phyloP scores from a whole-genome alignment of 192 early-diverging fungal species.

The Piromyces finnis region DNA sequence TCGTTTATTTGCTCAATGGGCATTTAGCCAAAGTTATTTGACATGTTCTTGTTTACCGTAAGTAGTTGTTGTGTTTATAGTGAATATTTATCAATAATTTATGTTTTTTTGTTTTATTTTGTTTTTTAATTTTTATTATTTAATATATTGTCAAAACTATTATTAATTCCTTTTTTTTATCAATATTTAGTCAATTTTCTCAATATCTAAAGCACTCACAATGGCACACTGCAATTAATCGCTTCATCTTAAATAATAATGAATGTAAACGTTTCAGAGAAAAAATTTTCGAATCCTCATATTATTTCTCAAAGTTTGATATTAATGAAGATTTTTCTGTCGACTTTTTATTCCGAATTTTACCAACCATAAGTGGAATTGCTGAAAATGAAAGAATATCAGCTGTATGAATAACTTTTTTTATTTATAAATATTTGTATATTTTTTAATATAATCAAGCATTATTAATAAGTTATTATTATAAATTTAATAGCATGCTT shows the following conservation, averaged over 20 bases:
- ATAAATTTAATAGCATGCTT: background rate
- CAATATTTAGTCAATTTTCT: background rate
- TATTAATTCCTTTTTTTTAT: too few species aligned
- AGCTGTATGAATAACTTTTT: conserved; percentile 11
- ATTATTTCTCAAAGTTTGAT: conserved; percentile 24
- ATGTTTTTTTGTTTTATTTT: too few species aligned
- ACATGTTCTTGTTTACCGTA: conserved; percentile 1
- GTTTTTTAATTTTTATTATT: too few species aligned
- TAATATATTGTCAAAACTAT: too few species aligned
- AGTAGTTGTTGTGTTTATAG: too few species aligned
- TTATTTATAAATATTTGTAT: too few species aligned
- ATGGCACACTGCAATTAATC: conserved; percentile 3
- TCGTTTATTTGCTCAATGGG: conserved; percentile 14
- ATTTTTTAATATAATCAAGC: too few species aligned
- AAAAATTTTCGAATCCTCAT: conserved; percentile 15
- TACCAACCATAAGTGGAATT: conserved; percentile 11
- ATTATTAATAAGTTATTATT: too few species aligned
- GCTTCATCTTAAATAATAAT: conserved; percentile 12
- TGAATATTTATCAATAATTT: too few species aligned
- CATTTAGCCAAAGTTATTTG: background rate
- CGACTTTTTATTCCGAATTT: conserved; percentile 31
- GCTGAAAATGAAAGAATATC: conserved; percentile 27
- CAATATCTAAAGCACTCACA: background rate
- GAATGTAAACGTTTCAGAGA: conserved; percentile 20
- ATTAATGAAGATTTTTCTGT: conserved; percentile 21